These are phyloP conservation scores for Boletus eberwhitei DNA, from an alignment of 768 basidiomycete genomes.

Conservation along the genomic window DNA sequence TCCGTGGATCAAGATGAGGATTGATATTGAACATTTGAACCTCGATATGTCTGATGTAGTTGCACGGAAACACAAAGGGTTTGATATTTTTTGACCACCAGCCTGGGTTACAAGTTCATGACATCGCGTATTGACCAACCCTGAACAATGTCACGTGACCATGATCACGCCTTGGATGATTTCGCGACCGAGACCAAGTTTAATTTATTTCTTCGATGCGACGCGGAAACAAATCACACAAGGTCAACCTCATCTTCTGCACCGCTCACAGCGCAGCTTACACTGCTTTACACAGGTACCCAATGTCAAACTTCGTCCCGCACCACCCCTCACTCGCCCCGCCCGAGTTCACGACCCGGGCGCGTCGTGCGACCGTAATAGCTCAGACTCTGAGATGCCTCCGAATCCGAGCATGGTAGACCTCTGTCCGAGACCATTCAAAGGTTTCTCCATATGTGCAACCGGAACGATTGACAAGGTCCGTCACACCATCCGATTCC, in stretches of 20 bases:
- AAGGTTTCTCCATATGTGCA: constrained; percentile 62
- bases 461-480: constrained; percentile 83
- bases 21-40: no score
- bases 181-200: not conserved
- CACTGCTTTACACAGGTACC: constrained; percentile 54
- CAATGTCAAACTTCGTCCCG: constrained; percentile 77
- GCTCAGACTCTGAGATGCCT: constrained; percentile 49
- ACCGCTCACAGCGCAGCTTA: not conserved
- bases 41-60: no score
- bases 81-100: not conserved
- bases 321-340: constrained; percentile 34
- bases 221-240: constrained; percentile 64
- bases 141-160: constrained; percentile 5
- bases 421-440: constrained; percentile 65
- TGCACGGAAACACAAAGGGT: no score
- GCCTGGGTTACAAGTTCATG: not conserved
- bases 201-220: constrained; percentile 35
- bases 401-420: constrained; percentile 46
- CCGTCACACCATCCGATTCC: constrained; percentile 17
- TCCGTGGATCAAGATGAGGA: not conserved
- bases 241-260: constrained; percentile 35
- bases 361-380: constrained; percentile 34
- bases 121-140: constrained; percentile 22
- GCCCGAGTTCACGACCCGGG: constrained; percentile 12
- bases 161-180: not conserved